Percentiles rank a stretch among this genome's conserved stretches.
Conservation (phyloP, 345 rosid genomes). For the Syzygium aqueum region DNA sequence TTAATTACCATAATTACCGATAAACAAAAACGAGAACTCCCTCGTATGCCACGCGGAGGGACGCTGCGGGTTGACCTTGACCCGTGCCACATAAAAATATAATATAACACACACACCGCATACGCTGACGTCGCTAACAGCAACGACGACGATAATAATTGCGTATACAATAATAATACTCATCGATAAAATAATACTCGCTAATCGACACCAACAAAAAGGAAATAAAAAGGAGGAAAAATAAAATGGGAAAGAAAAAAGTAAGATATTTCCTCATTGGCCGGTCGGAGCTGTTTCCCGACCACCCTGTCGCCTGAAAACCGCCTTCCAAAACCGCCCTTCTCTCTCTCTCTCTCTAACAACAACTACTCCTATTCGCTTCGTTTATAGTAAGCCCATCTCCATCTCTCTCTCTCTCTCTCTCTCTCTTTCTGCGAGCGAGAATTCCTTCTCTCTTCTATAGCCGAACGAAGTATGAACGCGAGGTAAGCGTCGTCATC, state of each 20-base stretch:
- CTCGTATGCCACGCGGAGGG: not conserved
- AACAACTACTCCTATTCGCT: not conserved
- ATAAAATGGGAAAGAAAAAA: not conserved
- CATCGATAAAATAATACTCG: not conserved
- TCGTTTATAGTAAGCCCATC: not conserved
- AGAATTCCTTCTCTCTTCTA: not conserved
- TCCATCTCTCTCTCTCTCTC: conserved; percentile 4
- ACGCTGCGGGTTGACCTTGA: not conserved
- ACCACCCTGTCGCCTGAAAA: not conserved
- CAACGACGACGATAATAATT: not conserved
- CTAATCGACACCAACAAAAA: not conserved
- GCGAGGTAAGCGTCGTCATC: not conserved
- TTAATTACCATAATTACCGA: not conserved
- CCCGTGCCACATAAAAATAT: not conserved
- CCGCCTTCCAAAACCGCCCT: not conserved
- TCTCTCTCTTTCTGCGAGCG: not conserved
- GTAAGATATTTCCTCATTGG: not conserved
- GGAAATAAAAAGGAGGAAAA: not conserved
- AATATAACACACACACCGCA: not conserved
- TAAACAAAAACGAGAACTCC: not conserved
- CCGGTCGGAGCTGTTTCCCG: not conserved
- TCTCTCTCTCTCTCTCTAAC: not conserved
- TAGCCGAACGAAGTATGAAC: not conserved
- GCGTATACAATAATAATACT: not conserved
- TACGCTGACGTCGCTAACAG: not conserved